phyloP scores from a whole-genome alignment of 768 basidiomycete genomes.

The Obba rivulosa region DNA sequence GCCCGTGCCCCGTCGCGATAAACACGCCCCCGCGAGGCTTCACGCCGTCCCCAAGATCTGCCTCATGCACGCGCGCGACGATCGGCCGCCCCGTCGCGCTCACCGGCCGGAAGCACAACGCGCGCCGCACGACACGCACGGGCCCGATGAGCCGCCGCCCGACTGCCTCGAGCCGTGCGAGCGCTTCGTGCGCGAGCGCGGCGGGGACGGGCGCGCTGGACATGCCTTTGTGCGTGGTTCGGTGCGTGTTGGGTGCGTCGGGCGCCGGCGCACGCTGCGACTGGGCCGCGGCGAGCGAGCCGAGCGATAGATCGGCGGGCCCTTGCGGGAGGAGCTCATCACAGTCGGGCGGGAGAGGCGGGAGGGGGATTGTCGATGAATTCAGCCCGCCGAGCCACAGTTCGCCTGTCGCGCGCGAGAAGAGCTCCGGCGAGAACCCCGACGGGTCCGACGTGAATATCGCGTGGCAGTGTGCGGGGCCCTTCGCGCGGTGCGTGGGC shows the following conservation, averaged over 20 bases:
- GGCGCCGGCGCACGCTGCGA: too few species aligned
- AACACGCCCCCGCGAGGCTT: constrained; percentile 21
- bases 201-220: too few species aligned
- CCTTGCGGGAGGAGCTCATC: neutral
- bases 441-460: constrained; percentile 25
- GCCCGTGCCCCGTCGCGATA: constrained; percentile 32
- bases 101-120: constrained; percentile 33
- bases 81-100: constrained; percentile 26
- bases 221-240: too few species aligned
- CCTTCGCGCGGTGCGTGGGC: neutral
- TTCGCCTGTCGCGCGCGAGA: constrained; percentile 25
- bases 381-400: constrained; percentile 31
- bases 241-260: neutral
- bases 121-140: constrained; percentile 18
- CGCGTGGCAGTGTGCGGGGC: constrained; percentile 22
- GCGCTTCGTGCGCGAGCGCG: constrained; percentile 1
- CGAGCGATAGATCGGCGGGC: neutral
- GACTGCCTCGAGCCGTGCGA: constrained; percentile 11
- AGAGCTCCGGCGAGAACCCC: constrained; percentile 27
- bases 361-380: constrained; percentile 16
- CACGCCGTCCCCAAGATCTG: constrained; percentile 22
- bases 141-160: constrained; percentile 13
- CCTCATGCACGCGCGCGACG: constrained; percentile 22
- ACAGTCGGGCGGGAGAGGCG: constrained; percentile 17
- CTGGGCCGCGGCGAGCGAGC: neutral